Evolutionary conservation across 495 filamentous ascomycete genomes (phyloP).

Genomic region (Hyaloscypha bicolor): DNA sequence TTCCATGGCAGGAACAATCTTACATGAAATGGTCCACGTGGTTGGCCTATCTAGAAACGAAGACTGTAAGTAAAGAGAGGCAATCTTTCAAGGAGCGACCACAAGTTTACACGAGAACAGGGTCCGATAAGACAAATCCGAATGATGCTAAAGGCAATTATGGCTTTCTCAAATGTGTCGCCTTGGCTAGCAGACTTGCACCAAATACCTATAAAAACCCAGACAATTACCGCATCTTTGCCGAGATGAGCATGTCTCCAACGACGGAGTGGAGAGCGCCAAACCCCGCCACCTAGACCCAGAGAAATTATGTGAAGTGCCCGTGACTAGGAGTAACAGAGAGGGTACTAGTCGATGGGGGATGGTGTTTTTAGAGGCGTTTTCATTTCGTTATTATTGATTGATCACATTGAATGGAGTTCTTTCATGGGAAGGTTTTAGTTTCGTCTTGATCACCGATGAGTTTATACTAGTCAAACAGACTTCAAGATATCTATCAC

Average conservation of each 20-base stretch:
- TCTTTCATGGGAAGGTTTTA: background rate
- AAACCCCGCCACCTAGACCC: background rate
- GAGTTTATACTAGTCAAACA: background rate
- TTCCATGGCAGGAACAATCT: background rate
- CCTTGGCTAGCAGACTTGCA: background rate
- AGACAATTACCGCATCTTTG: background rate
- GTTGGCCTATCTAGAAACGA: background rate
- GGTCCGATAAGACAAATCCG: background rate
- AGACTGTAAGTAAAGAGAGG: background rate
- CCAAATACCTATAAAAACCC: background rate
- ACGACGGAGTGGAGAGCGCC: background rate
- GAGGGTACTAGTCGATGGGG: background rate
- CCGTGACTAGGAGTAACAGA: too few relatives aligned
- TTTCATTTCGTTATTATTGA: background rate
- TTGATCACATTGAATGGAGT: background rate
- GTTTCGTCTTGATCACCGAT: background rate
- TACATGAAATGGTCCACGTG: background rate
- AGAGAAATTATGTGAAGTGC: too few relatives aligned
- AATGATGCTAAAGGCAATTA: background rate
- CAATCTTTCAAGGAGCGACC: background rate
- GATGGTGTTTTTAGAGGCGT: background rate
- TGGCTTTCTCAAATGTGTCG: background rate
- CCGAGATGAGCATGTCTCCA: background rate
- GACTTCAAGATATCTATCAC: background rate
- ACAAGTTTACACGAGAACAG: background rate